Percentiles rank a stretch among this genome's conserved stretches.
Evolutionary conservation across 805 yeast species (phyloP).

Genomic region (Candida manassasensis): DNA sequence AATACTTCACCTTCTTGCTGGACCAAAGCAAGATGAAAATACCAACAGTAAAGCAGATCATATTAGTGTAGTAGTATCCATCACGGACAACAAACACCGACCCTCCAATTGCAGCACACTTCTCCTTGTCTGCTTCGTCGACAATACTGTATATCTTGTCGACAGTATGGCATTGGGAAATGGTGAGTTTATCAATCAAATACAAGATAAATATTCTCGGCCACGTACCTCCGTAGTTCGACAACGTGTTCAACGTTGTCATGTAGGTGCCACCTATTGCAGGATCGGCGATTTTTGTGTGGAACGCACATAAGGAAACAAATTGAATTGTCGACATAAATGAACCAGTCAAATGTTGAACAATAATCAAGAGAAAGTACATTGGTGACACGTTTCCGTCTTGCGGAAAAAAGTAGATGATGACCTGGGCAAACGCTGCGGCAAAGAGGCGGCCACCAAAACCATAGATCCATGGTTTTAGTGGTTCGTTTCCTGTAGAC

Average conservation of each 20-base stretch:
- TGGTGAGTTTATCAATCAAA: slow-evolving; percentile 75
- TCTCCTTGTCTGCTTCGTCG: slow-evolving; percentile 36
- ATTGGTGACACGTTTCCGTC: slow-evolving; percentile 41
- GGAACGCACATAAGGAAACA: slow-evolving; percentile 91
- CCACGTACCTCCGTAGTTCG: slow-evolving; percentile 97
- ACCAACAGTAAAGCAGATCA: slow-evolving; percentile 68
- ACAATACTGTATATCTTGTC: slow-evolving; percentile 12
- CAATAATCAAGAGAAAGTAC: slow-evolving; percentile 67
- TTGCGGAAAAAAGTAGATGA: slow-evolving; percentile 69
- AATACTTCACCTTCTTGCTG: slow-evolving; percentile 50
- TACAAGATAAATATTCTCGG: slow-evolving; percentile 78
- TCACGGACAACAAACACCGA: slow-evolving; percentile 52
- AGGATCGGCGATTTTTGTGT: slow-evolving; percentile 93
- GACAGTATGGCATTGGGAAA: slow-evolving; percentile 48
- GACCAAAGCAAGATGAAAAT: slow-evolving; percentile 64
- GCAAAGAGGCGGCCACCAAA: slow-evolving; percentile 76
- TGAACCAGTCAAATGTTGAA: slow-evolving; percentile 80
- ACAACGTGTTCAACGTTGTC: slow-evolving; percentile 90
- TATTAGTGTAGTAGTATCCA: slow-evolving; percentile 80
- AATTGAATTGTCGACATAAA: slow-evolving; percentile 95
- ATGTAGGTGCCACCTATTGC: slow-evolving; percentile 95
- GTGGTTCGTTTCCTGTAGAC: slow-evolving; percentile 75
- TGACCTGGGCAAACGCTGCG: slow-evolving; percentile 68
- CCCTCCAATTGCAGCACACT: slow-evolving; percentile 56
- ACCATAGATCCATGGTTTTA: slow-evolving; percentile 87